Base-by-base conservation (phyloP, 768 basidiomycete species). In the Collybia sp. region DNA sequence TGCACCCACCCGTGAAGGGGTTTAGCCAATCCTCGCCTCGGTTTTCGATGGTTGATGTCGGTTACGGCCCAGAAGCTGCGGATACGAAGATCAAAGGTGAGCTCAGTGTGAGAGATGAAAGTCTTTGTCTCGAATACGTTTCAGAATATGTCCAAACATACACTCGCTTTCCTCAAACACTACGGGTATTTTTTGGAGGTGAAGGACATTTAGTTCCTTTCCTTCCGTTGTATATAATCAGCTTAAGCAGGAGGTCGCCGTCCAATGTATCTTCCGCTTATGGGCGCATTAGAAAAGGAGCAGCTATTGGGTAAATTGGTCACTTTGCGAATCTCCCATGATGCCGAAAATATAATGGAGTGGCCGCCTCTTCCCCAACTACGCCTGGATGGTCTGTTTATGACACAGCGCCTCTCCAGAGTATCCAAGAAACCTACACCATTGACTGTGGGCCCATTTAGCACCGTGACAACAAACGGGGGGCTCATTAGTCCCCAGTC, bases 1-100 rank as follows among this genome's bases (percentile, higher is more conserved):
- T 34, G 48, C 25, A 25, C 25, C 44, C 35, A 50, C 37, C 6
- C 16, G 15, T 3, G 12, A 39, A 78, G 73, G 83, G 88, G 35
- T 87, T 91, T 53, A 85, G 80, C 48, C 81, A 85, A 57, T 73
- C 83, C 6, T 86, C 84, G 18, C 81, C 85, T 12, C 76, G 85
- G 36, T 89, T 89, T 63, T 67, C 71, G 30, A 61, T 82, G 51
- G 75, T 87, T 43, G 88, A 90, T 59, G 82, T 82, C 39, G 85
- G 86, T 18, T 70, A 72, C 44, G 72, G 73, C 45, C 80, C 76
- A 50, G 84, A 86, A 38, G 72, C 73, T 20, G 68, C 75, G 5
- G 82, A 82, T 57, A 66, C 70, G 17, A 91, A 89, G 63, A 81
- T 91, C 47, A 79, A 77, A 71, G 88, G 88, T 85, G 36, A 36